Evolutionary conservation across 768 basidiomycete genomes (phyloP), one percentile per base, ranked within the genome.

Genomic region (Phaeotremella fagi): DNA sequence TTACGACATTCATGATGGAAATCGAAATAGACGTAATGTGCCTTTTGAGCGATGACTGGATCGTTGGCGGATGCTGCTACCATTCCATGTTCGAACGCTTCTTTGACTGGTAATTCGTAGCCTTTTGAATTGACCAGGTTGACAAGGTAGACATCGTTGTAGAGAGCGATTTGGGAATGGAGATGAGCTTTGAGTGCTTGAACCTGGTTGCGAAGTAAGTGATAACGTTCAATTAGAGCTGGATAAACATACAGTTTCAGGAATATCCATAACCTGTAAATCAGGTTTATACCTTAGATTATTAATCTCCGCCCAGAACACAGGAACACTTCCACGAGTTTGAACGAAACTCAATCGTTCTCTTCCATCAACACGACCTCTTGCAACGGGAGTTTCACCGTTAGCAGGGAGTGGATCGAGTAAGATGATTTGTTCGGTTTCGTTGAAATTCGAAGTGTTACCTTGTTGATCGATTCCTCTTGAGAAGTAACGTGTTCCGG

Each of bases 221-320:
- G 24, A 11, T n/a, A 27, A 1, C 11, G 24, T 16, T 6, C 1
- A 47, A 25, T 12, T 50, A 3, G 15, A 14, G n/a, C n/a, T n/a
- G n/a, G n/a, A n/a, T n/a, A 5, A 28, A 76, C 83, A 61, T 63
- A 91, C 92, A 24, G 91, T 87, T 56, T 89, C 84, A 48, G 84
- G 82, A 35, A 88, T 74, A 47, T 97, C 90, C 94, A 99, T 98
- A 52, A 98, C 81, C 75, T 90, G 89, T 53, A 99, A 75, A 75
- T 98, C 95, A 7, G 95, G 95, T 66, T 90, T 94, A 73, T 98
- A 99, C 62, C 91, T 80, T 61, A 99, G 70, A 37, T 88, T 98
- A 75, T 90, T 98, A 68, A 99, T 78, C 74, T 99, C 94, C 0
- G 89, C 88, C 94, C 95, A 99, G 71, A 86, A 98, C 18, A 98